Conservation (phyloP, 1,139 yeast species). For the Insectozyma bohioensis region DNA sequence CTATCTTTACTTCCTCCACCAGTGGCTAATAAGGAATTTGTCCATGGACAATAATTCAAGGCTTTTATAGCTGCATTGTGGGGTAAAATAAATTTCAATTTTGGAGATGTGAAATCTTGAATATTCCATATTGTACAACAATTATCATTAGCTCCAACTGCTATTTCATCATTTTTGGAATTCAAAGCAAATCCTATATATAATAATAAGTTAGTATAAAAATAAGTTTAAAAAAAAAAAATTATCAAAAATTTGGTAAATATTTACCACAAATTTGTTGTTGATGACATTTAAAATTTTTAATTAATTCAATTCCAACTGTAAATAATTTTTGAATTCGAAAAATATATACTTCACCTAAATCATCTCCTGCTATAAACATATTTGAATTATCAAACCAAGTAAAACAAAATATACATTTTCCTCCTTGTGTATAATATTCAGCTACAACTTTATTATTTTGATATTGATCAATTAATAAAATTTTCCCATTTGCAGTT, state of each 20-base stretch:
- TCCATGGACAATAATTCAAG: conserved; percentile 47
- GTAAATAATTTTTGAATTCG: conserved; percentile 23
- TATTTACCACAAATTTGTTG: conserved; percentile 69
- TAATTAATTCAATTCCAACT: conserved; percentile 13
- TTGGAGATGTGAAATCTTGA: conserved; percentile 37
- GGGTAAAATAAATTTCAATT: conserved; percentile 43
- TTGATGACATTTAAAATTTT: conserved; percentile 48
- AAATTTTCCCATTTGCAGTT: conserved; percentile 29
- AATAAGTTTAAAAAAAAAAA: conserved; percentile 7
- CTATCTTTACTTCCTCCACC: conserved; percentile 47
- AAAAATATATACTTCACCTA: conserved; percentile 57
- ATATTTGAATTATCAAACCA: conserved; percentile 54
- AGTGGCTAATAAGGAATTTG: conserved; percentile 38
- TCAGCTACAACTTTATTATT: conserved; percentile 11
- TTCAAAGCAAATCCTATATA: conserved; percentile 54
- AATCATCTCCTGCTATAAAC: conserved; percentile 68
- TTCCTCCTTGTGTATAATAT: conserved; percentile 8
- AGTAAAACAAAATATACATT: conserved; percentile 56
- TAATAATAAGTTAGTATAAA: conserved; percentile 13
- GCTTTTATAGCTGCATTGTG: conserved; percentile 47
- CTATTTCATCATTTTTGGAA: conserved; percentile 47
- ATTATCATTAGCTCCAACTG: conserved; percentile 77
- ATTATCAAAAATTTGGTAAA: not conserved
- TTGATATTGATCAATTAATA: conserved; percentile 21
- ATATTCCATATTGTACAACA: conserved; percentile 69